Percentiles rank a stretch among this genome's conserved stretches.
phyloP scores from a whole-genome alignment of 768 basidiomycete genomes.

The Podaxis sp. region DNA sequence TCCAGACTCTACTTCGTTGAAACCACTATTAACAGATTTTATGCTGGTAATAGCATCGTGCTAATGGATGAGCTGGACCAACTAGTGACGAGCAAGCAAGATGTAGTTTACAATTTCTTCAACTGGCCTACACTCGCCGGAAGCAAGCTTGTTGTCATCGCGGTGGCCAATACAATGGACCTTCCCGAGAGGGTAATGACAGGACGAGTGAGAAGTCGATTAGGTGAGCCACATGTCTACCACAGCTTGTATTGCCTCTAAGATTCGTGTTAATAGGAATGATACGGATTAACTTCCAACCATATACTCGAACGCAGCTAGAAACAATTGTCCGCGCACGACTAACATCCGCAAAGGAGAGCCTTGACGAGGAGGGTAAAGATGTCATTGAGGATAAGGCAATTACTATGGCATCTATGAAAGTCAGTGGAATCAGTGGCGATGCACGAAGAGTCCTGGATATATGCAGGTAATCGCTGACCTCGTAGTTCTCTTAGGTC shows the following conservation, averaged over 20 bases:
- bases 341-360: slow-evolving; percentile 55
- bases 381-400: slow-evolving; percentile 66
- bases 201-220: slow-evolving; percentile 86
- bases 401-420: slow-evolving; percentile 80
- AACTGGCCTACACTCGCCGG: slow-evolving; percentile 95
- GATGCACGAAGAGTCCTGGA: slow-evolving; percentile 93
- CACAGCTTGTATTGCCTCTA: not conserved
- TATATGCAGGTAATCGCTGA: slow-evolving; percentile 68
- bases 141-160: slow-evolving; percentile 90
- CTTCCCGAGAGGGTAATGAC: slow-evolving; percentile 92
- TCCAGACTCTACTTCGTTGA: not conserved
- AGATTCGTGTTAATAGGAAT: slow-evolving; percentile 53
- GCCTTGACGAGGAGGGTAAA: slow-evolving; percentile 42
- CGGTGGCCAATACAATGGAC: slow-evolving; percentile 98
- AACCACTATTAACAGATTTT: not conserved
- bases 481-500: not conserved
- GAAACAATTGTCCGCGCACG: slow-evolving; percentile 86
- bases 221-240: slow-evolving; percentile 53
- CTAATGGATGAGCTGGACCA: slow-evolving; percentile 99
- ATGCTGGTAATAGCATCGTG: slow-evolving; percentile 66
- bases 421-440: slow-evolving; percentile 74
- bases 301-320: slow-evolving; percentile 78
- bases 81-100: slow-evolving; percentile 92
- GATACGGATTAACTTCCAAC: slow-evolving; percentile 89
- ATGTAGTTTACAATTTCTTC: slow-evolving; percentile 99